Percentiles rank a stretch among this genome's conserved stretches.
phyloP scores from a whole-genome alignment of 352 stramenopile species.

The Aphanomyces stellatus region DNA sequence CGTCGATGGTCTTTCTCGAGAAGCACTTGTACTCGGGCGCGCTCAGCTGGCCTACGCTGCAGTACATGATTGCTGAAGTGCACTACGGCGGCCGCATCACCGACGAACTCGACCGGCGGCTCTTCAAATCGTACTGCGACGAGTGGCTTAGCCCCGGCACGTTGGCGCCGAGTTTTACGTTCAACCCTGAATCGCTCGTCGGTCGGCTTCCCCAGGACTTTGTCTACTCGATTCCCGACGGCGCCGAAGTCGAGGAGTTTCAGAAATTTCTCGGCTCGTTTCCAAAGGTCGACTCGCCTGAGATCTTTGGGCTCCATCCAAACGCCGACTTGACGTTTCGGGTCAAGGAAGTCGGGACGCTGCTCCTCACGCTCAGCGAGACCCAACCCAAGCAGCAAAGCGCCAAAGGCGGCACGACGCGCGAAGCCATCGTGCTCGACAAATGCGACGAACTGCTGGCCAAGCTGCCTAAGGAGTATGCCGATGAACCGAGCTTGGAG shows the following conservation, averaged over 20 bases:
- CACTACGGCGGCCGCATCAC: conserved; percentile 78
- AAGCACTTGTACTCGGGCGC: conserved; percentile 54
- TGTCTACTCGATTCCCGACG: conserved; percentile 43
- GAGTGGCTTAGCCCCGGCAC: conserved; percentile 61
- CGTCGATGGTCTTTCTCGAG: conserved; percentile 58
- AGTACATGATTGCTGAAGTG: conserved; percentile 78
- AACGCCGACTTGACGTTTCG: conserved; percentile 74
- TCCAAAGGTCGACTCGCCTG: conserved; percentile 63
- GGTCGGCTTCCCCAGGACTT: conserved; percentile 29
- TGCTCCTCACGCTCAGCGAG: conserved; percentile 53
- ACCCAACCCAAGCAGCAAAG: conserved; percentile 54
- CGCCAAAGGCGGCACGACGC: conserved; percentile 29
- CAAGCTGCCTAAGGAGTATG: conserved; percentile 38
- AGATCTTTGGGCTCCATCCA: conserved; percentile 72
- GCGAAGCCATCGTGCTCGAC: conserved; percentile 49
- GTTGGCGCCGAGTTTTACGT: conserved; percentile 50
- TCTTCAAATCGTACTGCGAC: conserved; percentile 68
- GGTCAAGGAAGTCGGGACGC: conserved; percentile 57
- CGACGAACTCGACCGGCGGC: conserved; percentile 61
- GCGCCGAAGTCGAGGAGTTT: conserved; percentile 44
- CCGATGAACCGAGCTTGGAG: conserved; percentile 36
- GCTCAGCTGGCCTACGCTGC: conserved; percentile 57
- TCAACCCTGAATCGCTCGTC: conserved; percentile 49
- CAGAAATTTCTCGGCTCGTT: conserved; percentile 52
- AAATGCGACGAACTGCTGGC: conserved; percentile 48